These are phyloP conservation scores for Fusarium caatingaense DNA, from an alignment of 2,329 filamentous ascomycete genomes.

Conservation along the genomic window DNA sequence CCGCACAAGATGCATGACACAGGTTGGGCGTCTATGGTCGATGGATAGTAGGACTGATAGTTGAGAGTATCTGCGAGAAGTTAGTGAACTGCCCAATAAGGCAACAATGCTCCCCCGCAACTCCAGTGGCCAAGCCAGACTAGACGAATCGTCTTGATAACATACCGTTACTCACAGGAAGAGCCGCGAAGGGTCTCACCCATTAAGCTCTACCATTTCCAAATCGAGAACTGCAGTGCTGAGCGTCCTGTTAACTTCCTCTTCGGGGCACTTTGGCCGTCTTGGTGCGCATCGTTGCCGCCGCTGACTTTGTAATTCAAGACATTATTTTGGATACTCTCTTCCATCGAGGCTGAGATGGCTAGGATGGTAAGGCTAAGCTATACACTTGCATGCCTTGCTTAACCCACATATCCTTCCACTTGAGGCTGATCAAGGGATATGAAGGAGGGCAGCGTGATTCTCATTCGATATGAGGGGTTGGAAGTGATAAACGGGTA, in stretches of 20 bases:
- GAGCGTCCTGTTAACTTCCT: slow-evolving; percentile 36
- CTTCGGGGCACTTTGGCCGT: slow-evolving; percentile 36
- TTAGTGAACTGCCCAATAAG: slow-evolving; percentile 15
- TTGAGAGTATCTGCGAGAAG: neutral
- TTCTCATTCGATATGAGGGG: slow-evolving; percentile 26
- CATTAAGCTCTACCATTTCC: neutral
- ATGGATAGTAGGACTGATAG: neutral
- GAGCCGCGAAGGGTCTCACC: slow-evolving; percentile 21
- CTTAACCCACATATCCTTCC: slow-evolving; percentile 1
- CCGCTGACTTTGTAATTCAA: slow-evolving; percentile 7
- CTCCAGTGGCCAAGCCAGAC: slow-evolving; percentile 5
- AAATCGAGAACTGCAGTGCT: neutral
- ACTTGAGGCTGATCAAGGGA: neutral
- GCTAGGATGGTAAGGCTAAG: neutral
- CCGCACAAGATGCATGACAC: slow-evolving; percentile 34
- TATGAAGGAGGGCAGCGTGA: slow-evolving; percentile 22
- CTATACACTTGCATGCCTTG: neutral
- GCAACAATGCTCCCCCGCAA: slow-evolving; percentile 16
- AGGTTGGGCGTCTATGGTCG: slow-evolving; percentile 7
- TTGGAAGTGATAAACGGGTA: neutral
- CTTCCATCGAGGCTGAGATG: slow-evolving; percentile 1
- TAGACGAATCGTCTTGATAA: slow-evolving; percentile 10
- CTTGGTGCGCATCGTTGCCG: slow-evolving; percentile 21
- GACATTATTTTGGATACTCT: neutral
- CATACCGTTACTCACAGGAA: slow-evolving; percentile 19